These are phyloP conservation scores for Micractinium conductrix DNA, from an alignment of 139 green algal species.

Conservation along the genomic window DNA sequence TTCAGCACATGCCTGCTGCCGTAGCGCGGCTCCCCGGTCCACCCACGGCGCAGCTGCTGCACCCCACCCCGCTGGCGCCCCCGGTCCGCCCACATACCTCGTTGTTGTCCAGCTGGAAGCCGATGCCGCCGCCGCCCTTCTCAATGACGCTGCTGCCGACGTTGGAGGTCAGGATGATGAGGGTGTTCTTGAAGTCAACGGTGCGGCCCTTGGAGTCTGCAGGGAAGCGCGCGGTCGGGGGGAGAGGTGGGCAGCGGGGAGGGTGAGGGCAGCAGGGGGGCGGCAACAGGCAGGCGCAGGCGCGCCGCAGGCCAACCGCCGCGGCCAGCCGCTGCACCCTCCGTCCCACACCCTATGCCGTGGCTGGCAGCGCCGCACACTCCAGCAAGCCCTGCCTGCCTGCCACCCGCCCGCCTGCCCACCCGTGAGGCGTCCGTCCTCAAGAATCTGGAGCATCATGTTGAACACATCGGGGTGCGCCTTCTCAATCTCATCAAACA, in stretches of 20 bases:
- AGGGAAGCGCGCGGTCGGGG: constrained; percentile 31
- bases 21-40: too few species aligned
- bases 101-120: constrained; percentile 73
- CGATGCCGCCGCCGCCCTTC: constrained; percentile 89
- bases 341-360: too few species aligned
- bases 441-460: constrained; percentile 96
- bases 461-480: constrained; percentile 99
- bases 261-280: neutral
- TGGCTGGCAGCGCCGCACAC: neutral
- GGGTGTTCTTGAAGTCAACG: constrained; percentile 99
- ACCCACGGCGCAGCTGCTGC: too few species aligned
- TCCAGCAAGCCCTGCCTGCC: too few species aligned
- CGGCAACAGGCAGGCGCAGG: neutral
- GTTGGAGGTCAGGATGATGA: constrained; percentile 99
- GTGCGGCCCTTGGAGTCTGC: constrained; percentile 94
- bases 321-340: too few species aligned
- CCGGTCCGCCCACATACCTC: too few species aligned
- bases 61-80: too few species aligned
- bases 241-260: neutral
- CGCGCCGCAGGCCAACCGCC: neutral
- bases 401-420: neutral
- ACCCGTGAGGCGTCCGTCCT: constrained; percentile 35
- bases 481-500: constrained; percentile 99
- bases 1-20: too few species aligned
- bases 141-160: constrained; percentile 96